A percentile compares a stretch with the other conserved stretches of the same genome.
Conservation (phyloP, 345 rosid genomes). For the Gossypium thurberi region DNA sequence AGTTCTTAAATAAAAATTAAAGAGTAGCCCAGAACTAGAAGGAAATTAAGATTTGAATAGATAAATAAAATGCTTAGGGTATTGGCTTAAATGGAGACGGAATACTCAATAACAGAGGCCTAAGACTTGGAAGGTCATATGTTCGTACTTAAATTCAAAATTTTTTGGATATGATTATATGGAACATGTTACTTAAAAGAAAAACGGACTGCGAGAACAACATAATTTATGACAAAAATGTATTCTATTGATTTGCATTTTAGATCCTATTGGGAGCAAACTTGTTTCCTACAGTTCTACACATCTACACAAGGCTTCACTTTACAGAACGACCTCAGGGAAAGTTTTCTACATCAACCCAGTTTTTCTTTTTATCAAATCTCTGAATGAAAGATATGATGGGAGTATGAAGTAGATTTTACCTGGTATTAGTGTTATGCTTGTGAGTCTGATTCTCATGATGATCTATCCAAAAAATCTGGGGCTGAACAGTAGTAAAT, state of each 20-base stretch:
- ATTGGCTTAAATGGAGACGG: background rate
- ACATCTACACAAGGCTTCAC: background rate
- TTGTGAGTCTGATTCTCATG: background rate
- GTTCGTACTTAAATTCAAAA: background rate
- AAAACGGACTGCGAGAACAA: background rate
- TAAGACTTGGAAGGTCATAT: background rate
- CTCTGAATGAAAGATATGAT: background rate
- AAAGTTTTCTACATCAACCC: background rate
- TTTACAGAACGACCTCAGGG: background rate
- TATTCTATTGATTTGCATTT: background rate
- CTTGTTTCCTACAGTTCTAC: background rate
- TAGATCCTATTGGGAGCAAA: background rate
- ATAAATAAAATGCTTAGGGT: background rate
- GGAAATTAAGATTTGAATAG: too few relatives aligned
- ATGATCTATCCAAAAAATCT: background rate
- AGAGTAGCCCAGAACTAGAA: background rate
- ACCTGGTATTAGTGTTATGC: background rate
- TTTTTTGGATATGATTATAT: background rate
- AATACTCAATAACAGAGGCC: background rate
- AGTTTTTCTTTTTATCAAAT: background rate
- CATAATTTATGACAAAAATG: background rate
- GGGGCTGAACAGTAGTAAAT: background rate
- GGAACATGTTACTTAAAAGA: background rate
- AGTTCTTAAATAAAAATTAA: too few relatives aligned
- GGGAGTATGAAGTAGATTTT: background rate